A percentile compares a stretch with the other conserved stretches of the same genome.
Evolutionary conservation across 805 yeast species (phyloP).

Genomic region (Candida odintsovae): DNA sequence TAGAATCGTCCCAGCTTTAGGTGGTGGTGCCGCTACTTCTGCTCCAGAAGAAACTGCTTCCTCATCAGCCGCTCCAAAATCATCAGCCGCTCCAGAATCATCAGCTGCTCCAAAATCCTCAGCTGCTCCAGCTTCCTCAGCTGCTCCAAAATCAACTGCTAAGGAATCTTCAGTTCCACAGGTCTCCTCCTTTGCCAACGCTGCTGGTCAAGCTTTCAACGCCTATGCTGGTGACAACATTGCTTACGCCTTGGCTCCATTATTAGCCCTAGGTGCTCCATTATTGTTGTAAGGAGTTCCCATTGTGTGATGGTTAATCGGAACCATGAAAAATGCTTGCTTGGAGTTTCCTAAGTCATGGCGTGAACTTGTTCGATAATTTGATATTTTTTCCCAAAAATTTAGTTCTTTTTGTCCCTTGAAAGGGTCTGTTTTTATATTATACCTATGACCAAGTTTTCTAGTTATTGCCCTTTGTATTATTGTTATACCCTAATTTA

Average conservation of each 20-base stretch:
- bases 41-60: neutral
- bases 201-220: slow-evolving; percentile 7
- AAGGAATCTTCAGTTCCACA: slow-evolving; percentile 6
- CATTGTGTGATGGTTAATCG: too few species aligned
- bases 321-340: neutral
- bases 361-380: too few species aligned
- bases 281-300: slow-evolving; percentile 12
- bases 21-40: slow-evolving; percentile 6
- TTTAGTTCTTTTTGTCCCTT: too few species aligned
- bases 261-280: slow-evolving; percentile 15
- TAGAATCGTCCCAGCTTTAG: slow-evolving; percentile 12
- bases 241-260: slow-evolving; percentile 15
- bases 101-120: neutral
- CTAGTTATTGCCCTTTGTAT: too few species aligned
- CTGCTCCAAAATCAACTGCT: too few species aligned
- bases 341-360: neutral
- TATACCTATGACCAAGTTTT: too few species aligned
- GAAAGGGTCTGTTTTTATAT: too few species aligned
- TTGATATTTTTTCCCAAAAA: too few species aligned
- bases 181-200: slow-evolving; percentile 5
- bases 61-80: slow-evolving; percentile 11
- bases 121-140: neutral
- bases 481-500: too few species aligned
- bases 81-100: neutral
- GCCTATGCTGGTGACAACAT: slow-evolving; percentile 10